These are phyloP conservation scores for Daucus carota DNA, from an alignment of 129 eudicot species.

Conservation along the genomic window DNA sequence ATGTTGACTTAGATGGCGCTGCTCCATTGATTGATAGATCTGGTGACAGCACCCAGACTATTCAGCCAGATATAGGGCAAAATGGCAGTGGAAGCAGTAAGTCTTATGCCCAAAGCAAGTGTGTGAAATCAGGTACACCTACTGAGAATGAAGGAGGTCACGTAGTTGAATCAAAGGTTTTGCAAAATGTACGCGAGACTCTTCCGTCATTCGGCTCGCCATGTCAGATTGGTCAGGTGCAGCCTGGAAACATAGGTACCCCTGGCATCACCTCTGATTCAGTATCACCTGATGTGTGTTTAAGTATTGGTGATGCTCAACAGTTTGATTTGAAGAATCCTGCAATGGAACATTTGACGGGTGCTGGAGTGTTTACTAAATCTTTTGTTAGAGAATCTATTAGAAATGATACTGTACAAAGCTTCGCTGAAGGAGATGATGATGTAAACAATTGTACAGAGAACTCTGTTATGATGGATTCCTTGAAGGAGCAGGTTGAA, in stretches of 20 bases:
- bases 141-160: conserved; percentile 19
- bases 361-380: conserved; percentile 10
- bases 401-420: conserved; percentile 13
- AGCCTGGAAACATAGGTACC: neutral
- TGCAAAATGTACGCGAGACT: neutral
- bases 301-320: conserved; percentile 19
- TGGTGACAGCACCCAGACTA: conserved; percentile 17
- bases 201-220: neutral
- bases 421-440: conserved; percentile 20
- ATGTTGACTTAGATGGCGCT: conserved; percentile 14
- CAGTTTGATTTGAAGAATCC: conserved; percentile 22
- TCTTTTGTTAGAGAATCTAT: conserved; percentile 21
- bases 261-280: conserved; percentile 17
- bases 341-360: conserved; percentile 15
- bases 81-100: conserved; percentile 22
- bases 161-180: conserved; percentile 11
- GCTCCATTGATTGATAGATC: conserved; percentile 17
- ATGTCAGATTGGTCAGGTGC: conserved; percentile 16
- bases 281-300: conserved; percentile 14
- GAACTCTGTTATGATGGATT: conserved; percentile 18
- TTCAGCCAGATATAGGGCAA: conserved; percentile 16
- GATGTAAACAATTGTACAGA: conserved; percentile 18
- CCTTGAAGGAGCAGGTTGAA: conserved; percentile 28
- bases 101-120: conserved; percentile 24
- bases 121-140: conserved; percentile 15